phyloP scores from a whole-genome alignment of 192 early-diverging fungal species.

The Backusella morwellensis region DNA sequence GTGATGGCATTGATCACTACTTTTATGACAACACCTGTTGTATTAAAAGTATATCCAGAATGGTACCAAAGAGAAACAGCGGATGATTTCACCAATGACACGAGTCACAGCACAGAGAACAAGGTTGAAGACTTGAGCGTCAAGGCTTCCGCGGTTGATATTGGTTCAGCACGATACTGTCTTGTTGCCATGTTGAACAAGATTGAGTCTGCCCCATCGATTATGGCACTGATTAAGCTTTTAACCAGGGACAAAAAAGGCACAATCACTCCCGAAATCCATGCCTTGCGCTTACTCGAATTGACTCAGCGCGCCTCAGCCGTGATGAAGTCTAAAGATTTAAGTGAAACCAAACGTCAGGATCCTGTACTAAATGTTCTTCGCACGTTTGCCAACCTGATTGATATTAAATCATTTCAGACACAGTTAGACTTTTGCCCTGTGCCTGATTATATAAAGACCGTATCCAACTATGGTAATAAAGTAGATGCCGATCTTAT shows the following conservation, averaged over 20 bases:
- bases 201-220: conserved; percentile 62
- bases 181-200: conserved; percentile 61
- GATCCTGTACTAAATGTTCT: conserved; percentile 85
- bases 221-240: conserved; percentile 68
- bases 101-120: not conserved
- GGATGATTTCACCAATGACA: not conserved
- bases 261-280: conserved; percentile 19
- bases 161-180: conserved; percentile 1
- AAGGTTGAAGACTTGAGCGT: conserved; percentile 10
- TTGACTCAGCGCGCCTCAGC: conserved; percentile 78
- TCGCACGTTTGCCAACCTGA: conserved; percentile 76
- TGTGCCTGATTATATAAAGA: conserved; percentile 66
- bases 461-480: conserved; percentile 55
- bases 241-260: conserved; percentile 28
- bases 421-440: conserved; percentile 60
- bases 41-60: conserved; percentile 71
- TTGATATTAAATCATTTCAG: conserved; percentile 54
- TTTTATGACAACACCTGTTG: conserved; percentile 80
- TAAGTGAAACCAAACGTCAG: conserved; percentile 51
- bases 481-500: conserved; percentile 62
- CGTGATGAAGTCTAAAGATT: conserved; percentile 75
- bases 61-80: conserved; percentile 51
- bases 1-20: conserved; percentile 65
- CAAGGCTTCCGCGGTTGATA: not conserved
- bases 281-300: conserved; percentile 78